These are phyloP conservation scores for Myriosclerotinia scirpicola DNA, from an alignment of 2,329 filamentous ascomycete genomes.

Conservation along the genomic window DNA sequence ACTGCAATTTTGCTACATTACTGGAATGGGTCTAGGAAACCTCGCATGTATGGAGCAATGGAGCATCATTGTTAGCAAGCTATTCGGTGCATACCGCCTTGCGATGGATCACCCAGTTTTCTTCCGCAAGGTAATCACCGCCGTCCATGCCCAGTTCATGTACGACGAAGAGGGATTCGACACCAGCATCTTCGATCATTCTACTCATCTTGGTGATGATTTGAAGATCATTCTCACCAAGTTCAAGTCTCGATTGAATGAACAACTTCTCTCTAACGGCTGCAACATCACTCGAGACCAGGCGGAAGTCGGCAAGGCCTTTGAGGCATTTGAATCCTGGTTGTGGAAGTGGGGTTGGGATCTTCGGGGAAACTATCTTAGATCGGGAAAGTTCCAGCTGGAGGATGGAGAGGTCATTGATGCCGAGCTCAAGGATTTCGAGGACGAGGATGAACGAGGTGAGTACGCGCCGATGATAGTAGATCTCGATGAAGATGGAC, in stretches of 20 bases:
- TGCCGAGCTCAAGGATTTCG: slow-evolving; percentile 50
- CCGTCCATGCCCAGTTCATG: slow-evolving; percentile 55
- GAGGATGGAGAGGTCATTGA: slow-evolving; percentile 53
- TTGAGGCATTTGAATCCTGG: slow-evolving; percentile 50
- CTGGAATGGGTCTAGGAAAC: slow-evolving; percentile 58
- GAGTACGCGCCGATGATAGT: slow-evolving; percentile 41
- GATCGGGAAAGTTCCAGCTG: slow-evolving; percentile 50
- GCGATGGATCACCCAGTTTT: slow-evolving; percentile 47
- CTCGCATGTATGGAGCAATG: slow-evolving; percentile 61
- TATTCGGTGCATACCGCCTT: slow-evolving; percentile 53
- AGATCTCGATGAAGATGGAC: slow-evolving; percentile 40
- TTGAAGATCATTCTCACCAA: slow-evolving; percentile 52
- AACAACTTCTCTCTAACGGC: slow-evolving; percentile 45
- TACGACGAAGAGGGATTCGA: slow-evolving; percentile 54
- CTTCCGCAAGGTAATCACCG: slow-evolving; percentile 49
- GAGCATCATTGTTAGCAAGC: slow-evolving; percentile 55
- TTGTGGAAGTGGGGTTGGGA: slow-evolving; percentile 56
- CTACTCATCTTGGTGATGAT: slow-evolving; percentile 36
- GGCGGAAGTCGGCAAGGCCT: slow-evolving; percentile 49
- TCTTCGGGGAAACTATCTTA: slow-evolving; percentile 51
- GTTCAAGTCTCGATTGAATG: slow-evolving; percentile 56
- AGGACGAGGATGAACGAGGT: slow-evolving; percentile 50
- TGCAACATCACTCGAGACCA: slow-evolving; percentile 44
- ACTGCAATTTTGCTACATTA: slow-evolving; percentile 59
- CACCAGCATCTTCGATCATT: slow-evolving; percentile 44